These are phyloP conservation scores for Hyaloscypha bicolor DNA, from an alignment of 495 filamentous ascomycete genomes.

Conservation along the genomic window DNA sequence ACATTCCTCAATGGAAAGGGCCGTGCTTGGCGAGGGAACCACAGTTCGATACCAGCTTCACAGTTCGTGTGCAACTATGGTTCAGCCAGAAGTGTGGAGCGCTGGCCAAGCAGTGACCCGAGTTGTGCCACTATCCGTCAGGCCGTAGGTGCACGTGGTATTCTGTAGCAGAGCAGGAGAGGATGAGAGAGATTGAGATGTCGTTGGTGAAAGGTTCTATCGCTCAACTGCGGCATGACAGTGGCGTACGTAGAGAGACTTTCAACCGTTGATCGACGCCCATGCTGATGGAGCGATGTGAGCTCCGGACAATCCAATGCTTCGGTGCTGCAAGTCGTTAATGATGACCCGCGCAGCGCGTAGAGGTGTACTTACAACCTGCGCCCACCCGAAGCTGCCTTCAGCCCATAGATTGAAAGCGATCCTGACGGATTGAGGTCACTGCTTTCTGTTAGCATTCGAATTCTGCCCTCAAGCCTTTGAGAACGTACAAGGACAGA, in stretches of 20 bases:
- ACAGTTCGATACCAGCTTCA: not conserved
- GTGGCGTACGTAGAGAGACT: not conserved
- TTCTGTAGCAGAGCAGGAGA: not conserved
- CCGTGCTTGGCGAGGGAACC: not conserved
- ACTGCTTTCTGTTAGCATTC: not conserved
- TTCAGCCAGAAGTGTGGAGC: not conserved
- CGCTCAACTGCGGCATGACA: not conserved
- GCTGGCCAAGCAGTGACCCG: not conserved
- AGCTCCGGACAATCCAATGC: not conserved
- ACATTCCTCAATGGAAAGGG: not conserved
- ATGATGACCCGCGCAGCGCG: not conserved
- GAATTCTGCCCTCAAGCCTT: not conserved
- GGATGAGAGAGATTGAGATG: not conserved
- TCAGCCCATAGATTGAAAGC: not conserved
- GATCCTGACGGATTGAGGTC: not conserved
- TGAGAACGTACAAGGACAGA: not conserved
- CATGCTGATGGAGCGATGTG: not conserved
- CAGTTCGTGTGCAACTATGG: too few species aligned
- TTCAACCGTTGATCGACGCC: not conserved
- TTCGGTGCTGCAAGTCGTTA: not conserved
- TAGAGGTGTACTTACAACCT: not conserved
- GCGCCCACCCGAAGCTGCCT: not conserved
- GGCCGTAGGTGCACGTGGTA: not conserved
- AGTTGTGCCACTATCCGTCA: not conserved
- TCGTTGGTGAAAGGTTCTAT: not conserved